Base-by-base conservation (phyloP, 2,329 filamentous ascomycete genomes). In the Trichoderma atrobrunneum region DNA sequence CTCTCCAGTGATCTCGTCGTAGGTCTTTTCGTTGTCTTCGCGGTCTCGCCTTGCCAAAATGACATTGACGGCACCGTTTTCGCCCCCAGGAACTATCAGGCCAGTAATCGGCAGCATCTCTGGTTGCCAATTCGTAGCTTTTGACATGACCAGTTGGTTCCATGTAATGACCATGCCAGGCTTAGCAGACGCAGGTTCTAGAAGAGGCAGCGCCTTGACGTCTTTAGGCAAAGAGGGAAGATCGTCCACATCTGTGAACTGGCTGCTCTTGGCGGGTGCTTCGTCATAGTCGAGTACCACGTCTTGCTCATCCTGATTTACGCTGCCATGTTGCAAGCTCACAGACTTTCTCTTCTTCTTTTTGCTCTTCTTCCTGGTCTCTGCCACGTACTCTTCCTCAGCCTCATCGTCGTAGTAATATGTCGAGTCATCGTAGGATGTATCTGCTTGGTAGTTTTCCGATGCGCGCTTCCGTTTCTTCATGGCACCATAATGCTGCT, bases 1-100 rank as follows among this genome's bases (percentile, higher is more conserved):
- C 73, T 92, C 85, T 0, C 93, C 94, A 0, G 92, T 91, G 51
- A 87, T 82, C 12, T 89, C 86, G 75, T 95, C 90, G 74, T 90
- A 90, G 21, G 82, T 79, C 76, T 88, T 91, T 74, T 90, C 84
- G 68, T 86, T 87, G 6, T 86, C 81, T 14, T 86, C 81, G 62
- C 91, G 84, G 77, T 97, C 92, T 32, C 92, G 88, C 73, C 87
- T 86, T 3, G 94, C 93, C 3, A 97, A 85, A 12, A 86, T 84
- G 5, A 97, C 82, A 26, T 86, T 83, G 18, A 97, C 78, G 0
- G 78, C 74, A 1, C 78, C 82, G 5, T 88, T 85, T 1, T 88
- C 86, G 24, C 85, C 82, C 0, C 89, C 80, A 1, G 85, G 83
- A n/a, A 89, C 83, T 6, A 94, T 83, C 32, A 92, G 80, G 0